Base-by-base conservation (phyloP, 805 yeast species). In the Schwanniomyces polymorphus region DNA sequence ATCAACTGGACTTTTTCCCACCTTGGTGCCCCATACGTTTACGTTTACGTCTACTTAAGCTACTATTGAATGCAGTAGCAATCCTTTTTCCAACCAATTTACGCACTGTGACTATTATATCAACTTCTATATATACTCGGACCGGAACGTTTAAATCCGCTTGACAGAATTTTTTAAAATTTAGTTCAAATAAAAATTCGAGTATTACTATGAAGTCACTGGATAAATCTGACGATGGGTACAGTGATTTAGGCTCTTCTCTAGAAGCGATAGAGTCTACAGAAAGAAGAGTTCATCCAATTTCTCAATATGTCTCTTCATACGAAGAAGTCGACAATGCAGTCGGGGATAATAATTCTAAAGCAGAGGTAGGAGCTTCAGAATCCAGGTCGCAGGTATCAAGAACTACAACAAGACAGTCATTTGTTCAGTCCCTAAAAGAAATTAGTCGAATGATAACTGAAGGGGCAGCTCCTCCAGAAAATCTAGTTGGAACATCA, bases 151-250 rank as follows among this genome's bases (percentile, higher is more conserved):
- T 11, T 12, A 29, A 29, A 29, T 29, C 34, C 34, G 34, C 12
- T 29, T 29, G 34, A 29, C 34, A 29, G 34, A 29, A 29, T 29
- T 29, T 29, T 21, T 29, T 12, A 21, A 29, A 11, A 7, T 29
- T 29, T 29, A 29, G 34, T 29, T 12, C 16, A 29, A 3, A 2
- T 29, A 29, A 12, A 12, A 29, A 29, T 29, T 12, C 14, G 8
- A 12, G 14, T 11, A 11, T 29, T 11, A 29, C 8, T 16, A 29
- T 29, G 34, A 51, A 41, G 3, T 14, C n/a, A n/a, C 50, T 63
- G 48, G 59, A 55, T 48, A 56, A 62, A 44, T 39, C 46, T 33
- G 67, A 62, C 42, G 54, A 61, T 23, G 45, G 44, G 39, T 61
- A 59, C 41, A 35, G 54, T n/a, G 42, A 51, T 21, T 5, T 29